Percentiles rank a stretch among this genome's conserved stretches.
phyloP scores from a whole-genome alignment of 345 rosid species.

The Gossypium arboreum region DNA sequence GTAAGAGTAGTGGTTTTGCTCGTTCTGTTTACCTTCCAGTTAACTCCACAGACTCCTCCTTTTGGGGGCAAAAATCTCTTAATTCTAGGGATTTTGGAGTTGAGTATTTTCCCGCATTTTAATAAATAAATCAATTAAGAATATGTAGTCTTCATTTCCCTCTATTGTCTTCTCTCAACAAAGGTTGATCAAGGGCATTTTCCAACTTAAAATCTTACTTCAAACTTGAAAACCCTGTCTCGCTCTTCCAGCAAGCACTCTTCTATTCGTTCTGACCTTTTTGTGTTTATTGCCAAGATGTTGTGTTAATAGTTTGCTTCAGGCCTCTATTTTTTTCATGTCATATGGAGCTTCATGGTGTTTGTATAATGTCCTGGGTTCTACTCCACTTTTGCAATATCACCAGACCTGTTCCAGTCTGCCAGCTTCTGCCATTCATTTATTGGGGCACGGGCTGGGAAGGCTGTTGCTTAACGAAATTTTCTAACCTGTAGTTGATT shows the following conservation, averaged over 20 bases:
- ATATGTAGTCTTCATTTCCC: not conserved
- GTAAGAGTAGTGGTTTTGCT: not conserved
- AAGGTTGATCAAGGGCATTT: not conserved
- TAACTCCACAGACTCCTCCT: not conserved
- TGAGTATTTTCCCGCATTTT: not conserved
- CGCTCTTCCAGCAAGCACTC: not conserved
- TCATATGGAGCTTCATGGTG: not conserved
- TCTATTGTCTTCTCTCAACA: not conserved
- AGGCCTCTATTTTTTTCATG: not conserved
- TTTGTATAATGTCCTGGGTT: not conserved
- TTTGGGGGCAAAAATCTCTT: not conserved
- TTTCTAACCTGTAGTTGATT: conserved; percentile 5
- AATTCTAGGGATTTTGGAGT: not conserved
- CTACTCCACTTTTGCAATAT: not conserved
- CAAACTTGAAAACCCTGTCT: not conserved
- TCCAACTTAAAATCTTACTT: not conserved
- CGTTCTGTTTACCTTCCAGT: not conserved
- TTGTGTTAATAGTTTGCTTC: not conserved
- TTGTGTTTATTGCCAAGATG: not conserved
- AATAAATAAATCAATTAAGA: not conserved
- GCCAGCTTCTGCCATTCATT: not conserved
- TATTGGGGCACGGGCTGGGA: not conserved
- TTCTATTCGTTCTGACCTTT: not conserved
- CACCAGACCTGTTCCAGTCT: not conserved
- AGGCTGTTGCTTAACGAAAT: not conserved